These are phyloP conservation scores for Leucosporidium creatinivorum DNA, from an alignment of 768 basidiomycete species.

Conservation along the genomic window DNA sequence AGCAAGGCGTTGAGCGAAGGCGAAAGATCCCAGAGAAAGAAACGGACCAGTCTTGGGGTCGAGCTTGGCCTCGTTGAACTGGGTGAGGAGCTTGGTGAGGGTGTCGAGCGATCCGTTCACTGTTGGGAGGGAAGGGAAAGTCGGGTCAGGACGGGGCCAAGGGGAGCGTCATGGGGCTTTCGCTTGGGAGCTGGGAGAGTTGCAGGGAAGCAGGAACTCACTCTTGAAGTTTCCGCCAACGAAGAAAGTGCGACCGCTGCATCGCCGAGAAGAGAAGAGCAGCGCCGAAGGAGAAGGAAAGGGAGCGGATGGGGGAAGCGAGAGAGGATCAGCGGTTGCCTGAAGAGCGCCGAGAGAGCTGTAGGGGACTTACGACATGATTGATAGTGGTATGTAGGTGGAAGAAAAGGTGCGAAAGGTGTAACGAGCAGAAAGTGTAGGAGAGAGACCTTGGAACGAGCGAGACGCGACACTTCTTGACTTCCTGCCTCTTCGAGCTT, in stretches of 20 bases:
- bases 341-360: too few species aligned
- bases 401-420: too few species aligned
- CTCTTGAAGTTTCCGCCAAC: slow-evolving; percentile 90
- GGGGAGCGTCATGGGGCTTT: not conserved
- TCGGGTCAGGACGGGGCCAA: not conserved
- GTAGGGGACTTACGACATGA: too few species aligned
- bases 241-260: slow-evolving; percentile 52
- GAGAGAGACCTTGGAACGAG: too few species aligned
- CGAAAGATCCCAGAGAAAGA: too few species aligned
- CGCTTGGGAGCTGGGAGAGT: not conserved
- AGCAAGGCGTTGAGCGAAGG: too few species aligned
- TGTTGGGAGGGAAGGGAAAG: not conserved
- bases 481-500: too few species aligned
- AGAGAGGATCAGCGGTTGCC: too few species aligned
- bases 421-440: too few species aligned
- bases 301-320: not conserved
- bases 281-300: not conserved
- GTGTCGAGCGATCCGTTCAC: slow-evolving; percentile 67
- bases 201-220: not conserved
- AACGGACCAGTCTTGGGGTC: slow-evolving; percentile 65
- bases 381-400: too few species aligned
- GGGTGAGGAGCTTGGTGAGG: slow-evolving; percentile 58
- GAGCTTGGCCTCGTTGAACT: slow-evolving; percentile 70
- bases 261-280: not conserved
- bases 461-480: too few species aligned